Evolutionary conservation across 805 yeast species (phyloP), one percentile per base, ranked within the genome.

Genomic region (Schizosaccharomyces octosporus): DNA sequence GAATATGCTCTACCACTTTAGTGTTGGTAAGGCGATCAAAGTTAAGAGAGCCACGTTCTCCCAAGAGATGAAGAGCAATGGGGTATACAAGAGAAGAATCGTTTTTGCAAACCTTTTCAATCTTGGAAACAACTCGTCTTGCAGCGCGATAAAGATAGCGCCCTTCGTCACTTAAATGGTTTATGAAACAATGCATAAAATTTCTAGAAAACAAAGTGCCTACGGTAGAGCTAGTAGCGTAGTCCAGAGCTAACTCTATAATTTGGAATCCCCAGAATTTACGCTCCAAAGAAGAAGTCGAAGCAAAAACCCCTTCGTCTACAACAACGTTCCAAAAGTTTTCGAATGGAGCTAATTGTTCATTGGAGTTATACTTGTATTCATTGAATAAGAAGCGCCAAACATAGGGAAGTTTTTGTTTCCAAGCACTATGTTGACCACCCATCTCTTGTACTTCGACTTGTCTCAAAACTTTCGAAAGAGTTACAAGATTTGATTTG

Each of bases 231-330:
- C 70, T 64, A 19, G 29, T 41, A 5, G 69, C 65, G 6, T 64
- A 62, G 55, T 70, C 68, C 5, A 82, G 68, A 62, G 81, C 75
- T 61, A 76, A 73, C 54, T 72, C 75, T 64, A 89, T 81, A 11
- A 88, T 78, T 66, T 85, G 85, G 66, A 89, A 81, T 0, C 96
- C 97, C 79, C 87, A 79, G 70, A 78, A 85, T 69, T 89, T 90
- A 62, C 95, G 76, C 70, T 89, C 97, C 41, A 83, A 79, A 0
- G 96, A 87, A 0, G 95, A 76, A 65, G 82, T 80, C 45, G 80
- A 81, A 4, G 85, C 75, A 66, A 90, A 89, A 63, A 85, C 79
- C 3, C 84, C 78, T 66, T 87, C 93, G 68, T 90, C 97, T 17
- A 90, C 79, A 5, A 81, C 82, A 3, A 77, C 74, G 66, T 81